A percentile compares a stretch with the other conserved stretches of the same genome.
Conservation (phyloP, 176 grass and related monocot species). For the Echinochloa phyllopogon region DNA sequence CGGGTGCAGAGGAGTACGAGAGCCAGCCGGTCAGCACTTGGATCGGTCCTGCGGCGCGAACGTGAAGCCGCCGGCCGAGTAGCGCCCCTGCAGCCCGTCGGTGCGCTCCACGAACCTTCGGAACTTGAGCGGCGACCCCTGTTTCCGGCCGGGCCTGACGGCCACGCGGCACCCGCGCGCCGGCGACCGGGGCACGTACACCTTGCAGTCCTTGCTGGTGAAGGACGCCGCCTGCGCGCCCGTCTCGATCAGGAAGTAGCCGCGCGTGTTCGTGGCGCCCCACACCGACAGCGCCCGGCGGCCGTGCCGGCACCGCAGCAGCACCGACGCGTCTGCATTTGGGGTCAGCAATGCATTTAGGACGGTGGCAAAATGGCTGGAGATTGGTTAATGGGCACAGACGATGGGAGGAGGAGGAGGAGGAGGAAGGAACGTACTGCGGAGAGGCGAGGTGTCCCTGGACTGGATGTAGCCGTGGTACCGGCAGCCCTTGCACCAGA, state of each 20-base stretch:
- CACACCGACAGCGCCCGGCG: conserved; percentile 34
- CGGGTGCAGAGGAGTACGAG: neutral
- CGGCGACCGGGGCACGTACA: conserved; percentile 54
- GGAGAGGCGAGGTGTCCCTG: conserved; percentile 45
- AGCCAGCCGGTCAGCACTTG: conserved; percentile 14
- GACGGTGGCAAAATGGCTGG: neutral
- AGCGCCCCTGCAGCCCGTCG: conserved; percentile 49
- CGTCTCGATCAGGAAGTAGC: conserved; percentile 75
- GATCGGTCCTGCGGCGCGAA: conserved; percentile 44
- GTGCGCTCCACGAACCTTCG: conserved; percentile 44
- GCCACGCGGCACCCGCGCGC: conserved; percentile 32
- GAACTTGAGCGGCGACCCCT: conserved; percentile 52
- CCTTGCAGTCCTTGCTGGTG: conserved; percentile 56
- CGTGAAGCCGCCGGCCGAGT: conserved; percentile 47
- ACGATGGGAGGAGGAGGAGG: neutral
- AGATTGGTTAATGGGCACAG: neutral
- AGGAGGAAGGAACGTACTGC: neutral
- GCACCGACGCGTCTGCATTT: conserved; percentile 46
- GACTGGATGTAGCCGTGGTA: conserved; percentile 38
- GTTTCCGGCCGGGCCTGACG: conserved; percentile 25
- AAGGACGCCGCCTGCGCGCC: conserved; percentile 50
- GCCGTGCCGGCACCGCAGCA: conserved; percentile 57
- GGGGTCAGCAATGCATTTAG: neutral
- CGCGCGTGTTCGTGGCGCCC: conserved; percentile 42
- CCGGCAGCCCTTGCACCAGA: conserved; percentile 52